Evolutionary conservation across 2,329 filamentous ascomycete species (phyloP), one percentile per base, ranked within the genome.

Genomic region (Lecanicillium sp.): DNA sequence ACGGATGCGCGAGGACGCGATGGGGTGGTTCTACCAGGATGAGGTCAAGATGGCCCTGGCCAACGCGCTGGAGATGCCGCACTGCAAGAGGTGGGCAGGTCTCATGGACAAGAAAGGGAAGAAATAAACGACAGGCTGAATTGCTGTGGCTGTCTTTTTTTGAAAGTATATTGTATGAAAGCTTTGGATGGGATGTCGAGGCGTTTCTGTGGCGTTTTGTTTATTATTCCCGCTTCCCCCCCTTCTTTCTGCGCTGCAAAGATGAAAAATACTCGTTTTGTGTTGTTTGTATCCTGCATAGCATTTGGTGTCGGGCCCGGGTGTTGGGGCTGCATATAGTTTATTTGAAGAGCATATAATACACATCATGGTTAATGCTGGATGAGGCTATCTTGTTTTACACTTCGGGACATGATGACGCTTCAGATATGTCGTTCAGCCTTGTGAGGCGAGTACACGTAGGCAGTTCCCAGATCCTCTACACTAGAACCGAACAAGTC

Each of bases 1-100:
- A 60, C 74, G 81, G 54, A 72, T 90, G 66, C 73, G 83, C 53
- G 82, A 95, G 54, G 84, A 87, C 40, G 90, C 90, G 0, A 81
- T 86, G 57, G 90, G 90, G 3, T 95, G 90, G 86, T 89, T 95
- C 61, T 90, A 81, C 64, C 80, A 83, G 48, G 89, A 96, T 59
- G 74, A 81, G 44, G 83, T 84, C 53, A 90, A 89, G 72, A 80
- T 95, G 80, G 78, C 83, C 52, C 67, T 80, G 50, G 90, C 90
- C 24, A 67, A 74, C 27, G 65, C 66, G 15, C 75, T 69, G 52
- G 68, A 71, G 52, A 75, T 73, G 70, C 69, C 70, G 14, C 71
- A 71, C 47, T 84, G 80, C 59, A 65, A 72, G 52, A 67, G 75
- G 53, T 62, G 83, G 52, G 64, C 70, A 37, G 65, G 61, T 26